phyloP scores from a whole-genome alignment of 495 filamentous ascomycete genomes.

The Darksidea phi region DNA sequence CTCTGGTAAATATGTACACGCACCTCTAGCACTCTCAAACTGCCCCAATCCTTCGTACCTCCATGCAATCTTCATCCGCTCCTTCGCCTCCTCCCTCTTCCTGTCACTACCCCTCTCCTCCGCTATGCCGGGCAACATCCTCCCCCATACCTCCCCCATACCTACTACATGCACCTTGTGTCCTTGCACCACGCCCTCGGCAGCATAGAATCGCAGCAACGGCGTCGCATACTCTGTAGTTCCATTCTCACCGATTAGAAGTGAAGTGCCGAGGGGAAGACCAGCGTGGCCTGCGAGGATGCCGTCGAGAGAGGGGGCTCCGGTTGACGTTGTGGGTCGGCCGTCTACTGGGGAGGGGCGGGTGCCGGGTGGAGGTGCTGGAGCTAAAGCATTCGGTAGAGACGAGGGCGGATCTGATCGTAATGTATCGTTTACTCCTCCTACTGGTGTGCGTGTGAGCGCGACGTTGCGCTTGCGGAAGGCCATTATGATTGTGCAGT shows the following conservation, averaged over 20 bases:
- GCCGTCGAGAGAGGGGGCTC: conserved; percentile 77
- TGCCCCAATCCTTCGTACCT: conserved; percentile 84
- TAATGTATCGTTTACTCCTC: not conserved
- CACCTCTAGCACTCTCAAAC: conserved; percentile 58
- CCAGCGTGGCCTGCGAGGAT: conserved; percentile 88
- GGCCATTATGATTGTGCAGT: conserved; percentile 57
- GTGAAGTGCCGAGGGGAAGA: conserved; percentile 72
- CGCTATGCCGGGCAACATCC: conserved; percentile 73
- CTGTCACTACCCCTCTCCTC: conserved; percentile 48
- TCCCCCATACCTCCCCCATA: conserved; percentile 71
- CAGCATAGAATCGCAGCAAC: conserved; percentile 84
- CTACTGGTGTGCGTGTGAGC: conserved; percentile 45
- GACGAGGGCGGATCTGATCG: not conserved
- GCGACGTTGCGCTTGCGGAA: conserved; percentile 87
- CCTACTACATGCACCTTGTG: conserved; percentile 86
- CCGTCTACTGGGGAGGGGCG: conserved; percentile 89
- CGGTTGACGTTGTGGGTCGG: conserved; percentile 85
- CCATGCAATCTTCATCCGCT: conserved; percentile 99
- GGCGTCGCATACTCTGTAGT: conserved; percentile 91
- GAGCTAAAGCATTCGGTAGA: conserved; percentile 2
- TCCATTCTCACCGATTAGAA: conserved; percentile 87
- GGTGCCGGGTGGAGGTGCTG: conserved; percentile 56
- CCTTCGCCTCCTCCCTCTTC: conserved; percentile 45
- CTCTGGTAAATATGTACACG: conserved; percentile 29
- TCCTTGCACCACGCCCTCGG: conserved; percentile 89